Evolutionary conservation across 2,329 filamentous ascomycete species (phyloP), one percentile per base, ranked within the genome.

Genomic region (Fusarium verticillioides): DNA sequence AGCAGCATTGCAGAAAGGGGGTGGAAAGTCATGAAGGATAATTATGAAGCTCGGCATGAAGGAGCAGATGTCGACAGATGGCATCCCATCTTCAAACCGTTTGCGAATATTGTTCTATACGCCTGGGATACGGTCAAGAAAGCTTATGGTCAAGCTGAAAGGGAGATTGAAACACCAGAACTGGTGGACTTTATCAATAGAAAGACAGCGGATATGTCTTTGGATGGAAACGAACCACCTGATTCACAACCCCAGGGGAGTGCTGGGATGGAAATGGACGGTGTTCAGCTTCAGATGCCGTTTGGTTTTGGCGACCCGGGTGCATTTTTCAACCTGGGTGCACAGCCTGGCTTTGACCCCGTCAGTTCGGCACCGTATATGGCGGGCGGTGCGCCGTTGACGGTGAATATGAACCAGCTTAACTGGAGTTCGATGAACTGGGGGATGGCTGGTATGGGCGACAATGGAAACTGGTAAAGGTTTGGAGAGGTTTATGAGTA

Each of bases 1-100:
- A 54, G 36, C 13, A n/a, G 7, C 1, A 9, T 62, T 6, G 40
- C 42, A 0, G 56, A 68, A 2, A 39, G 11, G 3, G 57, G 36
- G 1, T 68, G 65, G 65, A 54, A 49, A 16, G 37, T 54, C 0
- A 68, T 68, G 65, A 39, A 68, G 15, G 63, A 68, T 0, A 68
- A 68, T 3, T 68, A 68, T 2, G 21, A 50, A 21, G 37, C 32
- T 9, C 32, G 65, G 34, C 19, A 5, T 11, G 6, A 39, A 10
- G 8, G 36, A 39, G 30, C 40, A 28, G 40, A 49, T 4, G 23
- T 2, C 3, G 54, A 58, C 3, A 36, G 54, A n/a, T 58, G 54
- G 54, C 40, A 58, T 5, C 42, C 57, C 0, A 9, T 62, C 4
- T 68, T 68, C 4, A 37, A 28, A 1, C 63, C 65, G 0, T 68